These are phyloP conservation scores for Volvox africanus DNA, from an alignment of 139 green algal species.

Conservation along the genomic window DNA sequence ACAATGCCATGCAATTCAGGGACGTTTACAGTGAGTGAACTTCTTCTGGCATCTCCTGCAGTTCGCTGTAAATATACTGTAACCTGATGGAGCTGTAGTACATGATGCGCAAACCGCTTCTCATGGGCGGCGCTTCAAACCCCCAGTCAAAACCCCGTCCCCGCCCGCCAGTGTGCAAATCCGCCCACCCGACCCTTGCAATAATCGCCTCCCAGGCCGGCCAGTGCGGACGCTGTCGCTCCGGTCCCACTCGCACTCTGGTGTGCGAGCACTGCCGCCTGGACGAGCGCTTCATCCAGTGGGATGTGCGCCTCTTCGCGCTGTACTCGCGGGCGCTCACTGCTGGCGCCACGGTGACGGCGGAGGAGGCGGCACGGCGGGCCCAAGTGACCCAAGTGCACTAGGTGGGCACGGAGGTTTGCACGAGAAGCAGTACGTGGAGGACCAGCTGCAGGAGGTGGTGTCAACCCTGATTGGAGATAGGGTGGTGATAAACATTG, in stretches of 20 bases:
- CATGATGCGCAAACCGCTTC: no score
- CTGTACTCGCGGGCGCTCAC: conserved; percentile 66
- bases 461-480: background rate
- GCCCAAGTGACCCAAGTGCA: conserved; percentile 57
- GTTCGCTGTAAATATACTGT: no score
- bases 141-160: background rate
- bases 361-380: conserved; percentile 68
- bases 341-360: conserved; percentile 62
- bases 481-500: background rate
- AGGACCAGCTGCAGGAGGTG: background rate
- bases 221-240: conserved; percentile 69
- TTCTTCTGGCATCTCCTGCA: no score
- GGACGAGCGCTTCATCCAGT: conserved; percentile 76
- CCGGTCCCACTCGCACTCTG: conserved; percentile 62
- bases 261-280: conserved; percentile 84
- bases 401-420: conserved; percentile 67
- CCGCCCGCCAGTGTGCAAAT: background rate
- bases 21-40: no score
- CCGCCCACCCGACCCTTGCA: background rate
- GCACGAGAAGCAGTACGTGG: conserved; percentile 53
- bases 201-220: conserved; percentile 51
- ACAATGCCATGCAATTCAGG: no score
- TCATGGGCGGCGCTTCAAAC: background rate
- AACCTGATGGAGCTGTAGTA: no score
- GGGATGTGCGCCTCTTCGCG: conserved; percentile 78